Conservation (phyloP, 352 stramenopile genomes). For the Phytophthora vignae region DNA sequence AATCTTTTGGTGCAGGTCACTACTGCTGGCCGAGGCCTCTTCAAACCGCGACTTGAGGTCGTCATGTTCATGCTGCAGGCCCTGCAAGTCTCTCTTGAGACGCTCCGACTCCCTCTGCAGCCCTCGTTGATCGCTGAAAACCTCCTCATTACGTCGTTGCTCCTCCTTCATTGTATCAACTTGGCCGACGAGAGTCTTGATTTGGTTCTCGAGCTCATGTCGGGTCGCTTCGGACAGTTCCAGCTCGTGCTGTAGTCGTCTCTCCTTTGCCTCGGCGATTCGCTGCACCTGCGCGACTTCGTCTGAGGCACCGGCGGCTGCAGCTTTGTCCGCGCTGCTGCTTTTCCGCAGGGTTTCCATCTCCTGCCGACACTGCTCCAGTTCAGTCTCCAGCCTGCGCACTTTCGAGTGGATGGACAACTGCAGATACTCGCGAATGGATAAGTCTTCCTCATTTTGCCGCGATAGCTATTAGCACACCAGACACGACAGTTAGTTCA, state of each 20-base stretch:
- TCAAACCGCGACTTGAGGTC: constrained; percentile 36
- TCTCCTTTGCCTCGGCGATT: constrained; percentile 42
- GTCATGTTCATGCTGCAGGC: constrained; percentile 27
- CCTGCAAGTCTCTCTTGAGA: constrained; percentile 39
- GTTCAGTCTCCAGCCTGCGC: constrained; percentile 43
- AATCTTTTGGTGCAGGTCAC: constrained; percentile 52
- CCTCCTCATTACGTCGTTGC: constrained; percentile 38
- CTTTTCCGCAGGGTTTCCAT: constrained; percentile 39
- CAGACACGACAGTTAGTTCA: neutral
- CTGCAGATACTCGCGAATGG: constrained; percentile 70
- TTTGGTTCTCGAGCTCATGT: constrained; percentile 60
- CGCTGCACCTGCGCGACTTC: constrained; percentile 45
- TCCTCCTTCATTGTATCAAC: constrained; percentile 61
- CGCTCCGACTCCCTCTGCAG: constrained; percentile 50
- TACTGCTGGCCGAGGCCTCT: constrained; percentile 17
- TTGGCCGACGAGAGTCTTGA: constrained; percentile 51
- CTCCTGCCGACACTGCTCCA: constrained; percentile 48
- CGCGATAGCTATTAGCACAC: constrained; percentile 39
- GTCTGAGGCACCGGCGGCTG: constrained; percentile 34
- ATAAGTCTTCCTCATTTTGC: constrained; percentile 63
- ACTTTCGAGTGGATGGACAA: constrained; percentile 61
- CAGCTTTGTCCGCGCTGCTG: constrained; percentile 43
- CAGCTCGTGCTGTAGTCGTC: constrained; percentile 56
- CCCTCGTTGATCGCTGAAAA: constrained; percentile 31
- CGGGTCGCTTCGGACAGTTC: constrained; percentile 60